Conservation (phyloP, 768 basidiomycete genomes). For the Serendipita vermifera region DNA sequence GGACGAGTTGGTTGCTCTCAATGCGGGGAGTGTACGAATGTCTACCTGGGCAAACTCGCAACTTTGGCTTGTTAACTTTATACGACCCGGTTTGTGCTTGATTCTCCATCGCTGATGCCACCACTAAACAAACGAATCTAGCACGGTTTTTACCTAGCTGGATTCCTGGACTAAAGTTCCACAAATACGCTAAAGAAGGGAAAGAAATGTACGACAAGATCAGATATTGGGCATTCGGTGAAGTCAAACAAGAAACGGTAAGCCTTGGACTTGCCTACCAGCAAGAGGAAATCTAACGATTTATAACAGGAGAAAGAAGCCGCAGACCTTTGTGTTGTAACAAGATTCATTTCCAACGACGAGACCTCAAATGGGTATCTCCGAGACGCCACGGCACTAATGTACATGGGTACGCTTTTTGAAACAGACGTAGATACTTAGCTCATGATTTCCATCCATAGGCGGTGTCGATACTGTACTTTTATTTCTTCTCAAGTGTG, state of each 20-base stretch:
- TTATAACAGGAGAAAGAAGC: not conserved
- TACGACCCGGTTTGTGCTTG: not conserved
- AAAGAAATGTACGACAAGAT: not conserved
- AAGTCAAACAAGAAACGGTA: not conserved
- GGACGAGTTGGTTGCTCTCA: not conserved
- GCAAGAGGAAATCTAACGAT: not conserved
- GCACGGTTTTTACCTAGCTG: constrained; percentile 30
- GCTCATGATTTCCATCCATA: not conserved
- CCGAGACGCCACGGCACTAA: not conserved
- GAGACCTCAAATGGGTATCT: not conserved
- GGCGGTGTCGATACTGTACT: not conserved
- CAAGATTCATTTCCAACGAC: not conserved
- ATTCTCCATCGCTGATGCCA: not conserved
- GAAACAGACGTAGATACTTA: not conserved
- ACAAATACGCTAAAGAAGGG: constrained; percentile 15
- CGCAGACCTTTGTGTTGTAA: not conserved
- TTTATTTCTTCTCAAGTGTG: not conserved
- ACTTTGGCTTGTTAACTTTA: not conserved
- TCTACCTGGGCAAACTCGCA: not conserved
- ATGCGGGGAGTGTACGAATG: not conserved
- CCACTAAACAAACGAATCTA: constrained; percentile 13
- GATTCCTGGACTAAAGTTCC: constrained; percentile 34
- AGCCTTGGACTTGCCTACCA: not conserved
- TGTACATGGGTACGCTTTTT: not conserved
- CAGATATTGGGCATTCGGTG: not conserved